Base-by-base conservation (phyloP, 2,329 filamentous ascomycete genomes). In the Fusarium xylarioides region DNA sequence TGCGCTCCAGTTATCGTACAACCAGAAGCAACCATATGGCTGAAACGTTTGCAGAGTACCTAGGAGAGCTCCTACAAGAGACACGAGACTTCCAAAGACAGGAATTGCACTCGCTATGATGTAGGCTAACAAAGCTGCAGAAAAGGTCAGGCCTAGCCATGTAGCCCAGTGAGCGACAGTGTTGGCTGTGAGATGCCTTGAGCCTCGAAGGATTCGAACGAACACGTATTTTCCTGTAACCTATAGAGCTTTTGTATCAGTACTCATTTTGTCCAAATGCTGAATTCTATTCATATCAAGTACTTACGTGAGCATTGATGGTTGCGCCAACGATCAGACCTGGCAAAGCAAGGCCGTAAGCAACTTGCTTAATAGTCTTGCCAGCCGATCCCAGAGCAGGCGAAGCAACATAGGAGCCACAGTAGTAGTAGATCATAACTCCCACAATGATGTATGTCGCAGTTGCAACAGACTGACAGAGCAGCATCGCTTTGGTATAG, bases 341-440 rank as follows among this genome's bases (percentile, higher is more conserved):
- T 2, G 79, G 79, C 4, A 81, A 68, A 15, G 79, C 77, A 1
- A 81, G 62, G 8, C 83, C 85, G 62, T 87, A 87, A 50, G 78
- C 80, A 21, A 86, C 75, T 65, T 82, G 85, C 79, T 86, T 86
- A 61, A 85, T 78, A 4, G 76, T 63, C 1, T 59, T 32, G 10
- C 85, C 85, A 2, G 84, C 85, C 18, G 83, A 85, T 3, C 85
- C 85, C 12, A 87, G 80, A 21, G 85, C 84, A 0, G 85, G 85
- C 0, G 84, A 85, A 0, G 85, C 82, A 7, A 87, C 83, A 63
- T 83, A 86, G 1, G 83, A 83, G 1, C 85, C 85, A 67, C 83
- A 85, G 74, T 79, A 86, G 40, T 82, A 81, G 76, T 86, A 86
- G 5, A 86, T 81, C 0, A 86, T 82, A 4, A 79, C 68, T 11